Evolutionary conservation across 495 filamentous ascomycete genomes (phyloP).

Genomic region (Podospora pseudocomata): DNA sequence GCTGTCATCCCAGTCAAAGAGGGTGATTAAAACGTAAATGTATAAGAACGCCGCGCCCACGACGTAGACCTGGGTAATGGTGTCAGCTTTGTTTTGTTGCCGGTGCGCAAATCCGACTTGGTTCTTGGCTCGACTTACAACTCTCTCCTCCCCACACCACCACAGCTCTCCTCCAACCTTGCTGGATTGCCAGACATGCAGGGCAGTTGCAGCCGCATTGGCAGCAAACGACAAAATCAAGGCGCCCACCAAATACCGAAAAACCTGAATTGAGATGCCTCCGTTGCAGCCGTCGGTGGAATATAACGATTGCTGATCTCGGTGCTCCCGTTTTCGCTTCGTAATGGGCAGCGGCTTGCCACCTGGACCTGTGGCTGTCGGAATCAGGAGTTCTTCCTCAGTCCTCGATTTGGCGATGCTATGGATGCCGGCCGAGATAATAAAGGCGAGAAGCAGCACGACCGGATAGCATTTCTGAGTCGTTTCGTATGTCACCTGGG

Average conservation of each 20-base stretch:
- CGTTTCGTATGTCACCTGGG: constrained; percentile 34
- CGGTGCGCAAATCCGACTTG: not conserved
- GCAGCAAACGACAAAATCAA: constrained; percentile 69
- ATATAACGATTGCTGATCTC: constrained; percentile 28
- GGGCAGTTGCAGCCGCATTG: constrained; percentile 68
- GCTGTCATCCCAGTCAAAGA: constrained; percentile 72
- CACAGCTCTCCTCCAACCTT: constrained; percentile 45
- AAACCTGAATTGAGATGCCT: constrained; percentile 63
- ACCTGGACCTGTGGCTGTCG: constrained; percentile 59
- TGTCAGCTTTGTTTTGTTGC: constrained; percentile 15
- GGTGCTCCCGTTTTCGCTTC: constrained; percentile 42
- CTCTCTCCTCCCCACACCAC: constrained; percentile 86
- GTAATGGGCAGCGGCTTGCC: constrained; percentile 73
- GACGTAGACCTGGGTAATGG: constrained; percentile 64
- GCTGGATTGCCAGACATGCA: constrained; percentile 67
- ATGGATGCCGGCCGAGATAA: constrained; percentile 40
- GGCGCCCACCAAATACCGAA: constrained; percentile 67
- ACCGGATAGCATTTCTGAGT: constrained; percentile 44
- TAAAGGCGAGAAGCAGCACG: constrained; percentile 42
- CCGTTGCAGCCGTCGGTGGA: constrained; percentile 49
- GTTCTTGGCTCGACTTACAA: constrained; percentile 55
- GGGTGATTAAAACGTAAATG: constrained; percentile 64
- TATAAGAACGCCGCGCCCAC: constrained; percentile 61
- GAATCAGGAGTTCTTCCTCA: constrained; percentile 39
- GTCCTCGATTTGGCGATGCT: constrained; percentile 43